These are phyloP conservation scores for Microsporum ferrugineum DNA, from an alignment of 2,329 filamentous ascomycete species.

Conservation along the genomic window DNA sequence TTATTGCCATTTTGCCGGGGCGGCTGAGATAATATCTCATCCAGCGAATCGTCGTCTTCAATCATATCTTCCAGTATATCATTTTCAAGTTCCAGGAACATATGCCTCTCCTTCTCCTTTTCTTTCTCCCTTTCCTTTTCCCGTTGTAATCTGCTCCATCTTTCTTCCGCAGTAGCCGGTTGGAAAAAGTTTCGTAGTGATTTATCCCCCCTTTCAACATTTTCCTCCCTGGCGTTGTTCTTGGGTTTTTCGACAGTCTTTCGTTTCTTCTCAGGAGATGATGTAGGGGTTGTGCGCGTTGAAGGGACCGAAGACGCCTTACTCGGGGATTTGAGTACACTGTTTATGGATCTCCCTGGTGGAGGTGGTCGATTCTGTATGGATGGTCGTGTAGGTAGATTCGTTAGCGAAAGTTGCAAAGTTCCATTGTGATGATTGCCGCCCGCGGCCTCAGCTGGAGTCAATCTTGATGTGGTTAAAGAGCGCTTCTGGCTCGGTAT, in stretches of 20 bases:
- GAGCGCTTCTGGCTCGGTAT: neutral
- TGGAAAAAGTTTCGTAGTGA: slow-evolving; percentile 34
- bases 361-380: neutral
- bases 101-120: slow-evolving; percentile 16
- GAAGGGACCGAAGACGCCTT: slow-evolving; percentile 1
- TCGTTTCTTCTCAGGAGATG: slow-evolving; percentile 25
- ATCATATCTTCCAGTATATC: slow-evolving; percentile 28
- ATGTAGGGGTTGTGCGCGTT: slow-evolving; percentile 16
- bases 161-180: slow-evolving; percentile 29
- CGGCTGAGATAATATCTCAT: neutral
- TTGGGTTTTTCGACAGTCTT: neutral
- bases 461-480: neutral
- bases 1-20: neutral
- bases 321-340: neutral
- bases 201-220: slow-evolving; percentile 18
- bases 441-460: neutral
- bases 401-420: neutral
- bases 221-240: slow-evolving; percentile 12
- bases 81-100: slow-evolving; percentile 23
- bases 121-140: slow-evolving; percentile 9
- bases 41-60: slow-evolving; percentile 14
- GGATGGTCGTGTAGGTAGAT: neutral
- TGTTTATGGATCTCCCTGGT: neutral
- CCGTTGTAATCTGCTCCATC: slow-evolving; percentile 21
- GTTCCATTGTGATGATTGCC: neutral